Base-by-base conservation (phyloP, 495 filamentous ascomycete species). In the Aspergillus sclerotioniger region DNA sequence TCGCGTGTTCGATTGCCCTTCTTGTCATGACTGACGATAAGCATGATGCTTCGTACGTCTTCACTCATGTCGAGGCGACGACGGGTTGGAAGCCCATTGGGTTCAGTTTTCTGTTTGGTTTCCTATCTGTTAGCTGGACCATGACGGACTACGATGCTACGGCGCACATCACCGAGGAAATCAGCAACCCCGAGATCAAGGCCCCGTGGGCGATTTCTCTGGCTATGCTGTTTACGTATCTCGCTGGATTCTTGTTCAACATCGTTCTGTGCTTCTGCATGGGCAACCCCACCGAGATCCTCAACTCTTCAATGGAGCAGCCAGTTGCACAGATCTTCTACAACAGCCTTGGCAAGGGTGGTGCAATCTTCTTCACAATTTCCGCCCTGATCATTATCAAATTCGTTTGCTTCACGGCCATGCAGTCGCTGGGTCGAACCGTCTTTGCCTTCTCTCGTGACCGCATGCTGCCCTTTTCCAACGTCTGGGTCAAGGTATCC, bases 81-180 rank as follows among this genome's bases (percentile, higher is more conserved):
- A 85, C 80, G 0, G 85, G 86, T 12, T 90, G 87, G 87, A 77
- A 57, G 0, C 86, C 82, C 7, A 73, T 76, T 20, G 87, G 86
- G 6, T 88, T 86, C 64, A 82, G 81, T n/a, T 88, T 86, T 65
- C 64, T 90, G 31, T 87, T 90, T 58, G 87, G 87, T 19, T 88
- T 87, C 65, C 69, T 90, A 20, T 84, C 82, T 8, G 86, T 87
- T 25, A 82, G 83, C 0, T 90, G 87, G 84, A 86, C 83, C 43
- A 85, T 84, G 80, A 86, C 81, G 4, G 66, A 67, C 39, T 69
- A 84, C 59, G 83, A 84, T 64, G 81, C 81, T 5, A 84, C 81
- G 10, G 80, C 82, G 3, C 82, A 84, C 53, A 86, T 86, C 51
- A 78, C 84, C 17, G 85, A 87, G 68, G 85, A 87, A 63, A 84